Percentiles rank a stretch among this genome's conserved stretches.
phyloP scores from a whole-genome alignment of 208 protist genomes.

The Crithidia bombi region DNA sequence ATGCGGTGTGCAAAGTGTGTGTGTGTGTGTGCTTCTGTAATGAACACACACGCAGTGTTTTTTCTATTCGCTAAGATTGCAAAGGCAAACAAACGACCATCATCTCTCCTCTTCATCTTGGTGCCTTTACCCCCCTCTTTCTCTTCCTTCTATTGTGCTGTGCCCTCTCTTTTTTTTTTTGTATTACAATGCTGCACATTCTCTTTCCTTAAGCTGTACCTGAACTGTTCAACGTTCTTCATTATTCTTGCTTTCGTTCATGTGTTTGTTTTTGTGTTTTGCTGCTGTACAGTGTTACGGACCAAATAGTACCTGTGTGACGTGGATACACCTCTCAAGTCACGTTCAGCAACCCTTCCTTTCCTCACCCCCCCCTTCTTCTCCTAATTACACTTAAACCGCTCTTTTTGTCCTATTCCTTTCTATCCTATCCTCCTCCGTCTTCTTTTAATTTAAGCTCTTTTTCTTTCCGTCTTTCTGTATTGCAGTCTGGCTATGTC shows the following conservation, averaged over 20 bases:
- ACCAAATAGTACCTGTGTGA: too few relatives aligned
- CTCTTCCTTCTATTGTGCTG: constrained; percentile 9
- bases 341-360: too few relatives aligned
- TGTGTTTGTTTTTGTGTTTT: not conserved
- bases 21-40: not conserved
- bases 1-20: not conserved
- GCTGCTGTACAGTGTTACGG: too few relatives aligned
- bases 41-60: too few relatives aligned
- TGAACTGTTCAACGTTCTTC: not conserved
- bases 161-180: constrained; percentile 17
- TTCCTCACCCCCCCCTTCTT: too few relatives aligned
- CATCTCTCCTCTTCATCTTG: too few relatives aligned
- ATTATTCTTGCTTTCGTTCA: not conserved
- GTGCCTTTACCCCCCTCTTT: not conserved
- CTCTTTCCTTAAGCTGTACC: not conserved
- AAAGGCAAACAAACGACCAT: not conserved
- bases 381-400: not conserved
- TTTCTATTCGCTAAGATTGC: not conserved
- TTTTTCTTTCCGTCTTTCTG: not conserved
- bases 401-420: not conserved
- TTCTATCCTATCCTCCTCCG: not conserved
- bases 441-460: constrained; percentile 1
- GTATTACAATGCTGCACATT: not conserved
- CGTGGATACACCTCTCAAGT: too few relatives aligned
- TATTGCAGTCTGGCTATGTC: not conserved